Base-by-base conservation (phyloP, 2,329 filamentous ascomycete genomes). In the Phaeoacremonium minimum region DNA sequence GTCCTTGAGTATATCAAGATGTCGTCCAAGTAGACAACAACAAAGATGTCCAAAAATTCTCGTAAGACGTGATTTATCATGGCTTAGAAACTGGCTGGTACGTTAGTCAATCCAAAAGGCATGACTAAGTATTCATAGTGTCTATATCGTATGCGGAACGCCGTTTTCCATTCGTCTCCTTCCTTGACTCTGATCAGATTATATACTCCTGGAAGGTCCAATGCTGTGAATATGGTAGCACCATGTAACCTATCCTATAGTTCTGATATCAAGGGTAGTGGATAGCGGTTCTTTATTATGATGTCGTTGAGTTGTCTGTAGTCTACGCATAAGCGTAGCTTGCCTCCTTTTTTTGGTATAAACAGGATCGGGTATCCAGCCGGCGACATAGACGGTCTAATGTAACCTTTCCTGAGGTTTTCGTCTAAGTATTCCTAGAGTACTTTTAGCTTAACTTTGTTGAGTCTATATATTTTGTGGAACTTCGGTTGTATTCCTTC, bases 71-170 rank as follows among this genome's bases (percentile, higher is more conserved):
- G 5, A 15, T 46, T 37, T 3, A 45, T 38, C 5, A 32, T 18
- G 2, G 13, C 9, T 31, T 46, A 14, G 31, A 47, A 46, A 8
- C 2, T 26, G n/a, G 2, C n/a, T 9, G 30, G 38, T 30, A 32
- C 37, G 12, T 52, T 55, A 6, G 39, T 51, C 14, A 59, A 32
- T 4, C 47, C 43, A 35, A 61, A 60, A 4, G 40, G 46, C 33
- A 58, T 57, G 12, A 60, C 35, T 14, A 50, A 28, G 36, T 58
- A 60, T 31, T 60, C 41, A 38, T 40, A 62, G 26, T 50, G 30
- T 8, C 47, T 35, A 35, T 48, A 55, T n/a, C 32, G 33, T 5
- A 18, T 56, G 7, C 39, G 30, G 40, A 61, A 60, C 4, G 36
- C 41, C n/a, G 34, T 60, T 37, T 57, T 58, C 42, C 40, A 57